Base-by-base conservation (phyloP, 2,329 filamentous ascomycete genomes). In the Fusarium marasasianum region DNA sequence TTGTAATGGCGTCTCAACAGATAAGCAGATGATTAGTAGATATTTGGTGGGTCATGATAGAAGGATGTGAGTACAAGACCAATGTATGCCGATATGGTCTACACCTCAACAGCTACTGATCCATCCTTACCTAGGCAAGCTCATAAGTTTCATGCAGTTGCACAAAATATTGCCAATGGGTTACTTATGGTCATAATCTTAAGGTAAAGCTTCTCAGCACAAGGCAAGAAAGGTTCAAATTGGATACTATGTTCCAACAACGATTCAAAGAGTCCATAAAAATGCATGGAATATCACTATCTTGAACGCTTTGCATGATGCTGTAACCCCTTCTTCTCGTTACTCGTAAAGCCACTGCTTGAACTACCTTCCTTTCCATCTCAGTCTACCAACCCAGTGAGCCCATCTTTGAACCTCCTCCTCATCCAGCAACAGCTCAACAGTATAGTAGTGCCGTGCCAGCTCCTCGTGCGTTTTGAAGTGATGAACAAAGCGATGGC, bases 401-500 rank as follows among this genome's bases (percentile, higher is more conserved):
- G 90, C 91, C 88, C 92, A 96, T 73, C 85, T 87, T 82, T 86
- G 84, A 17, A 96, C 91, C 84, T 94, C 92, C 45, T 93, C 91
- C 80, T 92, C 89, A 77, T 87, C 89, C 79, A 92, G 79, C 71
- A 97, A 84, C 75, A 88, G 82, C 62, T 96, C 93, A 12, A 96
- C 89, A 0, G 91, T 95, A 82, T 91, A 94, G 80, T 87, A 94
- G 61, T 91, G 84, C 76, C 88, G 86, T 20, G 94, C 94, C 75
- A 97, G 83, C 76, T 93, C 93, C 86, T 97, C 94, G 79, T 96
- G 94, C 9, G 84, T 86, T 40, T 90, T 91, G 79, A 95, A 89
- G 44, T 90, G 85, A 84, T 97, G 94, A 80, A 97, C 93, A 80
- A 94, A 95, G 47, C 88, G 90, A 84, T 97, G 94, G 78, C 94